A percentile compares a stretch with the other conserved stretches of the same genome.
These are phyloP conservation scores for Penicillium concentricum DNA, from an alignment of 2,329 filamentous ascomycete species.

Conservation along the genomic window DNA sequence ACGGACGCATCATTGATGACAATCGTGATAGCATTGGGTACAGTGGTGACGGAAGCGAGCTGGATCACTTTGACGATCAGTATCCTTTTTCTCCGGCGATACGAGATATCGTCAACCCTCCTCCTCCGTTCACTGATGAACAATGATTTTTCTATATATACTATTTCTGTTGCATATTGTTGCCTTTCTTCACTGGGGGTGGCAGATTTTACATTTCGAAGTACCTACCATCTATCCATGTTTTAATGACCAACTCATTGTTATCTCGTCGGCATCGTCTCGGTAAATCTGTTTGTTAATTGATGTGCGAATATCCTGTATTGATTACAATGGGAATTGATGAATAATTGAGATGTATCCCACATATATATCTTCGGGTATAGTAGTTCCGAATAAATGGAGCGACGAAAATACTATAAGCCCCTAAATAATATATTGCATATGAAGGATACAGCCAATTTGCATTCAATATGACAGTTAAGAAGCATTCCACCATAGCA, in stretches of 20 bases:
- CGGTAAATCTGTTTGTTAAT: neutral
- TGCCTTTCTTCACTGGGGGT: neutral
- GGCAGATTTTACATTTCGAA: neutral
- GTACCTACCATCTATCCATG: neutral
- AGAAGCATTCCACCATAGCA: too few species aligned
- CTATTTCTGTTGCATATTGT: neutral
- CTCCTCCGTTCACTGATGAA: neutral
- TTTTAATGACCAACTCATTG: neutral
- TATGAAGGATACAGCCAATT: neutral
- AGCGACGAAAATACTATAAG: accelerated
- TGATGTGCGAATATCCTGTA: too few species aligned
- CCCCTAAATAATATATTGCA: neutral
- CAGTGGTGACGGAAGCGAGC: constrained; percentile 32
- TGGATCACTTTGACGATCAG: constrained; percentile 14
- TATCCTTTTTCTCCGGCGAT: constrained; percentile 14
- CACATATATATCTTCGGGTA: neutral
- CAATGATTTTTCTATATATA: neutral
- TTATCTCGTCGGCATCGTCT: neutral
- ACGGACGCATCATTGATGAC: constrained; percentile 64
- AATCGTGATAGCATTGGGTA: constrained; percentile 61
- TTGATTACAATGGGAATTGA: too few species aligned
- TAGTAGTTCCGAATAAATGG: too few species aligned
- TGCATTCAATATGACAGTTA: too few species aligned
- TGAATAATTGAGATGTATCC: neutral
- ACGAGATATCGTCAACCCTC: constrained; percentile 2